Percentiles rank a stretch among this genome's conserved stretches.
Conservation (phyloP, 2,329 filamentous ascomycete species). For the Cercospora zeae-maydis region DNA sequence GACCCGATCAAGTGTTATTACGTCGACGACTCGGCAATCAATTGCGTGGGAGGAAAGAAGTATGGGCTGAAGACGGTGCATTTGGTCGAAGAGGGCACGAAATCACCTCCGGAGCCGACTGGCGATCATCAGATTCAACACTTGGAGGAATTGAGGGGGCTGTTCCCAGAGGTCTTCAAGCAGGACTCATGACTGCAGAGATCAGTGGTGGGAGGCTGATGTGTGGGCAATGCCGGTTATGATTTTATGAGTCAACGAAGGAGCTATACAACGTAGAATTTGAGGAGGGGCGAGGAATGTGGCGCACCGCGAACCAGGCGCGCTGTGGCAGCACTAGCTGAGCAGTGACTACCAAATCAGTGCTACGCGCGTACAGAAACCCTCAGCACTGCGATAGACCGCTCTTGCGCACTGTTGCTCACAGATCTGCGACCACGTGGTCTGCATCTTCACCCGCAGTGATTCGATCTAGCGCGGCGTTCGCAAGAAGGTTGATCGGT, state of each 20-base stretch:
- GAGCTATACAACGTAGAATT: neutral
- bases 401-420: neutral
- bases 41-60: conserved; percentile 71
- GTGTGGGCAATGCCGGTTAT: neutral
- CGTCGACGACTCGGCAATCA: conserved; percentile 84
- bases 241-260: neutral
- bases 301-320: neutral
- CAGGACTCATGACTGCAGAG: conserved; percentile 14
- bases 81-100: conserved; percentile 72
- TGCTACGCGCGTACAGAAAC: neutral
- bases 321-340: neutral
- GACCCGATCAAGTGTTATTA: conserved; percentile 77
- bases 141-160: conserved; percentile 67
- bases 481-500: neutral
- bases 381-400: neutral
- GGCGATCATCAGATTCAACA: conserved; percentile 68
- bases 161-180: conserved; percentile 87
- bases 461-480: neutral
- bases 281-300: neutral
- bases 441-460: neutral
- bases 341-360: neutral
- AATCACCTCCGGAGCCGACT: conserved; percentile 59
- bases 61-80: conserved; percentile 86
- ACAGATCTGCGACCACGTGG: neutral
- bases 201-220: neutral